phyloP scores from a whole-genome alignment of 2,329 filamentous ascomycete genomes.

The Fusarium tjaetaba region DNA sequence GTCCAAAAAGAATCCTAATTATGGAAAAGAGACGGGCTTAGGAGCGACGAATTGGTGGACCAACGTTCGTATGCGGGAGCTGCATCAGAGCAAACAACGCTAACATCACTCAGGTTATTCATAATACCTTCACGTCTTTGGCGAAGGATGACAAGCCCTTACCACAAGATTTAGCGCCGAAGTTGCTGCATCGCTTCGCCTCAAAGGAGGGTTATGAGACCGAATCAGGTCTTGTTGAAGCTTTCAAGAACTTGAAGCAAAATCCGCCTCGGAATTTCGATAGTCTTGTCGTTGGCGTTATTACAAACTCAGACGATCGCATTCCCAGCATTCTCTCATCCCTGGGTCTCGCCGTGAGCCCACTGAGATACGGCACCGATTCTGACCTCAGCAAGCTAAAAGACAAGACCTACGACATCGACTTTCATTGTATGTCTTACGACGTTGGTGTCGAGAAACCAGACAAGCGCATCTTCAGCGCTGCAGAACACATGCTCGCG shows the following conservation, averaged over 20 bases:
- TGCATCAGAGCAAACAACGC: accelerated
- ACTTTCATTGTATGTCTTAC: conserved; percentile 62
- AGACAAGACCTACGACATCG: neutral
- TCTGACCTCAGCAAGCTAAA: neutral
- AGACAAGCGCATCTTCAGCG: conserved; percentile 62
- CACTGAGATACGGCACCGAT: conserved; percentile 10
- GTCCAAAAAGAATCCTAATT: conserved; percentile 28
- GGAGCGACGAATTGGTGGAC: conserved; percentile 38
- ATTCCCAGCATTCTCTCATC: conserved; percentile 36
- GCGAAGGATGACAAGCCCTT: neutral
- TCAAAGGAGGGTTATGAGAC: conserved; percentile 25
- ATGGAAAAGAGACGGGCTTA: conserved; percentile 28
- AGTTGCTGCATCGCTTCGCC: conserved; percentile 19
- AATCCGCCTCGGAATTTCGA: neutral
- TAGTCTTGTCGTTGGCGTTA: conserved; percentile 26
- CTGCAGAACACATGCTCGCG: conserved; percentile 57
- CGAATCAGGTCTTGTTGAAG: neutral
- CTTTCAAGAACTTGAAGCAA: neutral
- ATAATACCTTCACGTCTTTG: conserved; percentile 29
- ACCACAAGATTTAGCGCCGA: conserved; percentile 27
- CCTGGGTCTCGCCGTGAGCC: conserved; percentile 19
- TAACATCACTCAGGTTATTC: conserved; percentile 25
- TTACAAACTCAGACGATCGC: conserved; percentile 38
- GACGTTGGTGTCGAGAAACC: conserved; percentile 71
- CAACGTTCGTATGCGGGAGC: neutral